Conservation (phyloP, 2,329 filamentous ascomycete genomes). For the Tolypocladium ophioglossoides region DNA sequence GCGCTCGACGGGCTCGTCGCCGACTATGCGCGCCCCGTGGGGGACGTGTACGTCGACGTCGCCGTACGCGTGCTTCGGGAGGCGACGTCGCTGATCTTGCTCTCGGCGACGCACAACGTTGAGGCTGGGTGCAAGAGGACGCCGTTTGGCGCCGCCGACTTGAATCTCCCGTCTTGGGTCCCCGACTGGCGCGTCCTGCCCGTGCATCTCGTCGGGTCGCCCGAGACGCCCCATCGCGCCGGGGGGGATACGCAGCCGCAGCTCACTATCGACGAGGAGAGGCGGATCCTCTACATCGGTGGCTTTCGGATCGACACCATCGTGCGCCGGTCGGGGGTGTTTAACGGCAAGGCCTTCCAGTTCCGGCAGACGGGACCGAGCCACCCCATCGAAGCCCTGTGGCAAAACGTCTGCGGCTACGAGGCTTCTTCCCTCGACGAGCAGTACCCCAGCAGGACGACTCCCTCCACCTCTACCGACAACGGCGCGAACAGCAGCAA, state of each 20-base stretch:
- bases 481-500: background rate
- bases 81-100: conserved; percentile 16
- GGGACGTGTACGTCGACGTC: conserved; percentile 22
- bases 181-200: conserved; percentile 25
- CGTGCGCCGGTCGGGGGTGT: conserved; percentile 13
- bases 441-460: conserved; percentile 7
- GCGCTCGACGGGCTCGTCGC: conserved; percentile 13
- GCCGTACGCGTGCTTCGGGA: conserved; percentile 17
- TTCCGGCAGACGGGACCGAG: conserved; percentile 7
- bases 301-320: conserved; percentile 18
- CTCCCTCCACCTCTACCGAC: background rate
- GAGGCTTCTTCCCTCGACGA: conserved; percentile 13
- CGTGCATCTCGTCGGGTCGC: conserved; percentile 20
- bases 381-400: conserved; percentile 18
- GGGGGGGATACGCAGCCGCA: conserved; percentile 14
- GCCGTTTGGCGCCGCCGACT: background rate
- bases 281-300: conserved; percentile 13
- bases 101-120: conserved; percentile 16
- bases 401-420: conserved; percentile 16
- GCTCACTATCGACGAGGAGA: conserved; percentile 14
- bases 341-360: conserved; percentile 20
- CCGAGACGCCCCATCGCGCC: conserved; percentile 19
- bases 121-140: background rate
- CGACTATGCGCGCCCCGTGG: conserved; percentile 18
- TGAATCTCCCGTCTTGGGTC: conserved; percentile 23